Conservation (phyloP, 208 protist species). For the Trypanosoma conorhini region DNA sequence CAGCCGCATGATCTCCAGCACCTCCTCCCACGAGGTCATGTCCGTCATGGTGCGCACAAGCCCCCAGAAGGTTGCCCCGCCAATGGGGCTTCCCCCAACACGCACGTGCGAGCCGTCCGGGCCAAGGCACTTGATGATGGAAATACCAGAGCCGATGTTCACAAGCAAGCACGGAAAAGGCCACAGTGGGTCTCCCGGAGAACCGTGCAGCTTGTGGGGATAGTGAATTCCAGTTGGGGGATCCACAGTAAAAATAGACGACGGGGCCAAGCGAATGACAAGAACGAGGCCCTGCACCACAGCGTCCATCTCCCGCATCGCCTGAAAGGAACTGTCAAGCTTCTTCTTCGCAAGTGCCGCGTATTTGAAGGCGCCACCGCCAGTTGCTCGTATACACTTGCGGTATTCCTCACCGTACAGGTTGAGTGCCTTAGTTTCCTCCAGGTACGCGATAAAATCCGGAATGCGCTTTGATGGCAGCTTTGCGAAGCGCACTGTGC, state of each 20-base stretch:
- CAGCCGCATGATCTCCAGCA: constrained; percentile 92
- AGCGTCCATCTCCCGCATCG: constrained; percentile 90
- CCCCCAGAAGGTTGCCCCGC: constrained; percentile 98
- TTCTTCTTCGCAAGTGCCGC: constrained; percentile 43
- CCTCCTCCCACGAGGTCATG: constrained; percentile 94
- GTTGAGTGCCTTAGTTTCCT: constrained; percentile 29
- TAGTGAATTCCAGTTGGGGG: constrained; percentile 48
- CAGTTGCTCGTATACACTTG: constrained; percentile 70
- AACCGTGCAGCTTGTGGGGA: constrained; percentile 62
- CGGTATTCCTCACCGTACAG: constrained; percentile 52
- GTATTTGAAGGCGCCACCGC: constrained; percentile 92
- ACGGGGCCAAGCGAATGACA: constrained; percentile 61
- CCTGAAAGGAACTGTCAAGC: constrained; percentile 67
- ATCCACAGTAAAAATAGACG: constrained; percentile 88
- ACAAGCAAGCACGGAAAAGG: constrained; percentile 97
- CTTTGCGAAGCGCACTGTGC: constrained; percentile 81
- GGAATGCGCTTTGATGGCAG: constrained; percentile 83
- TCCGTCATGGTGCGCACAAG: constrained; percentile 94
- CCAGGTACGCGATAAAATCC: constrained; percentile 67
- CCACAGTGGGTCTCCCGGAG: constrained; percentile 36
- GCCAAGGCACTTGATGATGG: constrained; percentile 93
- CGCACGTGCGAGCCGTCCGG: constrained; percentile 89
- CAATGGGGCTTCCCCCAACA: constrained; percentile 94
- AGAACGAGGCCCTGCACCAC: constrained; percentile 90
- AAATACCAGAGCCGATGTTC: constrained; percentile 98